Conservation (phyloP, 805 yeast genomes). For the Ogataea ganodermae region DNA sequence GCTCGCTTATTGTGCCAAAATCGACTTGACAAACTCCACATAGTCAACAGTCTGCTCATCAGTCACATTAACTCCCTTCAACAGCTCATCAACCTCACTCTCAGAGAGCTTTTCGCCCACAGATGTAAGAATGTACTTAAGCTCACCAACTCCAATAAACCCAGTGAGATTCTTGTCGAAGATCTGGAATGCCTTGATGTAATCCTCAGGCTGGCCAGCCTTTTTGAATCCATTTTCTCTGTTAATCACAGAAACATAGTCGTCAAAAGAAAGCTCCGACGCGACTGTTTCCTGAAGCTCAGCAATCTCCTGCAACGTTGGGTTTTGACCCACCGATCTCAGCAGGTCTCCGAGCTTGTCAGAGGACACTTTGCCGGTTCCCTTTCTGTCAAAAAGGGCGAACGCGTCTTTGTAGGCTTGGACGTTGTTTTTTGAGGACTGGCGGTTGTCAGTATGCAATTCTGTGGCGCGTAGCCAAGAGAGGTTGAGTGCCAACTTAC, state of each 20-base stretch:
- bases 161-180: constrained; percentile 97
- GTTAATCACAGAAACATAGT: constrained; percentile 73
- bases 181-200: constrained; percentile 94
- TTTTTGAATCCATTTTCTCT: constrained; percentile 89
- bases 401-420: constrained; percentile 84
- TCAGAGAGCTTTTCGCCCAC: constrained; percentile 93
- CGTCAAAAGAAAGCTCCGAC: constrained; percentile 66
- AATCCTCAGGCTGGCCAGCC: constrained; percentile 88
- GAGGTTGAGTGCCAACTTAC: not conserved
- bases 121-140: constrained; percentile 90
- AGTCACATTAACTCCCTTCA: constrained; percentile 93
- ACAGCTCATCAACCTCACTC: constrained; percentile 90
- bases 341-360: constrained; percentile 88
- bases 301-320: constrained; percentile 85
- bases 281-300: constrained; percentile 46
- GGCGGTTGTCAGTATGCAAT: not conserved
- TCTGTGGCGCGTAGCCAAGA: not conserved
- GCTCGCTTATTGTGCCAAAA: constrained; percentile 73
- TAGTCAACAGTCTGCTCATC: constrained; percentile 94
- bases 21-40: constrained; percentile 90
- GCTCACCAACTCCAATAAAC: constrained; percentile 94
- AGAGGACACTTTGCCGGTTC: constrained; percentile 85
- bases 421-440: constrained; percentile 18
- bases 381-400: constrained; percentile 94
- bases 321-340: constrained; percentile 98